Base-by-base conservation (phyloP, 2,329 filamentous ascomycete species). In the Zymoseptoria crescenta region DNA sequence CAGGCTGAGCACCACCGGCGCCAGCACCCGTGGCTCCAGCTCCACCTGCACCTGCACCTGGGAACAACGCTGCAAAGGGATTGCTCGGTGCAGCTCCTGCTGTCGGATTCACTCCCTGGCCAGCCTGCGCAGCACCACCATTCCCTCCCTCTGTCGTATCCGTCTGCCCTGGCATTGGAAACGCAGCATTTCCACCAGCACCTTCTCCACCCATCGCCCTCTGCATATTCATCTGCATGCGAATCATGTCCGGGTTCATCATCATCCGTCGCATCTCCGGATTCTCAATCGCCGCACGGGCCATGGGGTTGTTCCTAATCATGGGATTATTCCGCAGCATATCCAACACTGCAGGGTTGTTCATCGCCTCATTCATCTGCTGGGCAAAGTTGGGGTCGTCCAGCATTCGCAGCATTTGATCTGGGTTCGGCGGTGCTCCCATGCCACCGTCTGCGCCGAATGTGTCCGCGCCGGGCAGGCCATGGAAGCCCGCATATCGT, bases 401-500 rank as follows among this genome's bases (percentile, higher is more conserved):
- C 69, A 99, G 86, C 84, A 96, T 88, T 64, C 86, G 83, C 58
- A 91, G 83, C 73, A 99, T 84, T 59, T 88, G 82, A 59, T 96
- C 92, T 61, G 91, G 84, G 71, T 85, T 84, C 71, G 83, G 91
- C 35, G 91, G 91, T 35, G 92, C 88, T 41, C 91, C 91, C 91
- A 96, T 96, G 61, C 93, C 93, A 69, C 93, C 93, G 72, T 97
- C 93, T 27, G 92, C 90, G 13, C 94, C 93, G 74, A 99, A 97
- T 77, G 91, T 86, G 63, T 92, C 89, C 62, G 88, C 86, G 57
- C 88, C 90, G 3, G 94, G 94, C 48, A 99, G 82, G 62, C 91
- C 90, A 59, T 92, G 87, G 72, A 96, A 91, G 6, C 94, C 94
- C 49, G 94, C 94, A 75, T 95, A 97, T 67, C 94, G 83, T 28